Evolutionary conservation across 495 filamentous ascomycete species (phyloP).

Genomic region (Rhypophila decipiens): DNA sequence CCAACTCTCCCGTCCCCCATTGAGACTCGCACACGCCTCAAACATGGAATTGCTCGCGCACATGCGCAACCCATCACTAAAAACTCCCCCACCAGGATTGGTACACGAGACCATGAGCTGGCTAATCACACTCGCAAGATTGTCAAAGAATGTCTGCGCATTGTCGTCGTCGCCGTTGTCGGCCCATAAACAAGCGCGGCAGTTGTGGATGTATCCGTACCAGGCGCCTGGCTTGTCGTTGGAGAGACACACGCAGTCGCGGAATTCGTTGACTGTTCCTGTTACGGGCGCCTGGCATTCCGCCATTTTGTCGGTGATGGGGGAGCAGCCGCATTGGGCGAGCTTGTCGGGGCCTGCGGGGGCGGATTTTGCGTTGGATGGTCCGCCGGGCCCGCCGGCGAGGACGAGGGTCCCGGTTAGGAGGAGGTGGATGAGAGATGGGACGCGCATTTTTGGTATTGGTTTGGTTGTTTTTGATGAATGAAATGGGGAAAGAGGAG

Average conservation of each 20-base stretch:
- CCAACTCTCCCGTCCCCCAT: conserved; percentile 5
- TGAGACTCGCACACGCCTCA: conserved; percentile 3
- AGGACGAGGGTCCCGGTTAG: background rate
- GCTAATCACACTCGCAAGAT: conserved; percentile 3
- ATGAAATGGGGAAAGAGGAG: no score
- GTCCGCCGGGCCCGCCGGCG: no score
- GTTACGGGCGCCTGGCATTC: background rate
- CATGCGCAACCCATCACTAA: conserved; percentile 3
- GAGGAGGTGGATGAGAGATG: background rate
- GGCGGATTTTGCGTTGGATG: background rate
- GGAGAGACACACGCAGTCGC: conserved; percentile 5
- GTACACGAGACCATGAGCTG: conserved; percentile 10
- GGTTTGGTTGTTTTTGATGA: background rate
- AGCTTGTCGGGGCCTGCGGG: background rate
- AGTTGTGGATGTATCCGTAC: conserved; percentile 6
- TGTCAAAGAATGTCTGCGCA: conserved; percentile 8
- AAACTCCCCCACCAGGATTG: conserved; percentile 2
- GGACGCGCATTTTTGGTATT: background rate
- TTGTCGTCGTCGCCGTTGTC: conserved; percentile 1
- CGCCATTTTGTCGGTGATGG: background rate
- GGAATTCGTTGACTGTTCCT: background rate
- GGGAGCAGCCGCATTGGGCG: background rate
- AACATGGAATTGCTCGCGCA: conserved; percentile 6
- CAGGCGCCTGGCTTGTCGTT: conserved; percentile 5
- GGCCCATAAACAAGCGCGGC: conserved; percentile 4